These are phyloP conservation scores for Ceratobasidium sp. DNA, from an alignment of 1,284 basidiomycete genomes.

Conservation along the genomic window DNA sequence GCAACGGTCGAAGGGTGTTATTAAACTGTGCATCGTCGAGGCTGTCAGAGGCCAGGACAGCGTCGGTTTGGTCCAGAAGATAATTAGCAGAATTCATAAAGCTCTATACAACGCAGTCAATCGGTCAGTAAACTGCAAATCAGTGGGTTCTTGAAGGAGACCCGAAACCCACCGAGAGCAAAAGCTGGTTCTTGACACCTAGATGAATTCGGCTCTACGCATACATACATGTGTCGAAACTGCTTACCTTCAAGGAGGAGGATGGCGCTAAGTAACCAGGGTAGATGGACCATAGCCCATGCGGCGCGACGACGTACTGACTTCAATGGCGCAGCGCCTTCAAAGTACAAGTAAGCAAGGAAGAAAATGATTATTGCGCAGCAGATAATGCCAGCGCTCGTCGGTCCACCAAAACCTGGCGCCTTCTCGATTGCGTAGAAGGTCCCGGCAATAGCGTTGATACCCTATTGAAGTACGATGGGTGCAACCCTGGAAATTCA, in stretches of 20 bases:
- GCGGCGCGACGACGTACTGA: neutral
- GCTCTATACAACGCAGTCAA: neutral
- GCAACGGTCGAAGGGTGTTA: conserved; percentile 1
- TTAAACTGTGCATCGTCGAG: neutral
- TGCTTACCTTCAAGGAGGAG: conserved; percentile 24
- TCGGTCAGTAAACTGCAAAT: neutral
- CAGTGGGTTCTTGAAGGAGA: neutral
- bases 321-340: conserved; percentile 15
- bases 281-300: conserved; percentile 26
- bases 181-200: conserved; percentile 38
- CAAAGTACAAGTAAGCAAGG: conserved; percentile 29
- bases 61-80: neutral
- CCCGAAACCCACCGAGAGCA: conserved; percentile 25
- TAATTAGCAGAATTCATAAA: conserved; percentile 8
- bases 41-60: neutral
- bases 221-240: neutral
- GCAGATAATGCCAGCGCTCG: neutral
- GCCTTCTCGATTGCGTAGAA: conserved; percentile 26
- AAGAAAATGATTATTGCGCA: conserved; percentile 23
- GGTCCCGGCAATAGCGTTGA: conserved; percentile 36
- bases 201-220: too few species aligned
- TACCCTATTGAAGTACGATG: conserved; percentile 8
- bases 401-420: conserved; percentile 10
- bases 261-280: conserved; percentile 19
- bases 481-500: neutral